These are phyloP conservation scores for Aegilops tauschii DNA, from an alignment of 176 grass and related monocot genomes.

Conservation along the genomic window DNA sequence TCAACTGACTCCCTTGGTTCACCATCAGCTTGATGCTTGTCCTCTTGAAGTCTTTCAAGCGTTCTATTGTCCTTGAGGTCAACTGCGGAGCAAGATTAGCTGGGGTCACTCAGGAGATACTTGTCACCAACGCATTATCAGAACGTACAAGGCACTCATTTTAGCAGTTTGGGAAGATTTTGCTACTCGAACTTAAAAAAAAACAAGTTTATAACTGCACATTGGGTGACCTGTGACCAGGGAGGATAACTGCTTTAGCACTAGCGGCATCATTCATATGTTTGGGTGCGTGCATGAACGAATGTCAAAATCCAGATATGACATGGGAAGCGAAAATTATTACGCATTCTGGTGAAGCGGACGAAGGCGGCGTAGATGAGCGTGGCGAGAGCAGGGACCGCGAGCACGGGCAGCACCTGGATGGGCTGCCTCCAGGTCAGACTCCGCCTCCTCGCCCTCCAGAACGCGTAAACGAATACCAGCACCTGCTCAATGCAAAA, in stretches of 20 bases:
- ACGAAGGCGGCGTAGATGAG: constrained; percentile 24
- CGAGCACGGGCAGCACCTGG: constrained; percentile 18
- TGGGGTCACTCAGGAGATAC: not conserved
- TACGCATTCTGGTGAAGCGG: constrained; percentile 33
- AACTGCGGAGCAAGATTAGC: constrained; percentile 21
- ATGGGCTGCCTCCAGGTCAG: constrained; percentile 23
- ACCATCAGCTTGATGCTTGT: not conserved
- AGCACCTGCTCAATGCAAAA: not conserved
- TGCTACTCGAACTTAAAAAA: not conserved
- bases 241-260: not conserved
- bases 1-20: not conserved
- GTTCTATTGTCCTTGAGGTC: constrained; percentile 19
- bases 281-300: not conserved
- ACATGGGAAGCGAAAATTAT: not conserved
- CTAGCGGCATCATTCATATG: not conserved
- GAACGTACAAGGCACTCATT: not conserved
- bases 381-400: constrained; percentile 21
- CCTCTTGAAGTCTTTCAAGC: constrained; percentile 28
- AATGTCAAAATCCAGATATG: not conserved
- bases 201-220: not conserved
- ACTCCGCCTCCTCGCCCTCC: constrained; percentile 32
- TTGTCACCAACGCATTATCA: not conserved
- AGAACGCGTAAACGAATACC: constrained; percentile 35
- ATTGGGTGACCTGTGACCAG: not conserved
- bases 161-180: not conserved